Evolutionary conservation across 257 asterid species (phyloP).

Genomic region (Capsicum baccatum): DNA sequence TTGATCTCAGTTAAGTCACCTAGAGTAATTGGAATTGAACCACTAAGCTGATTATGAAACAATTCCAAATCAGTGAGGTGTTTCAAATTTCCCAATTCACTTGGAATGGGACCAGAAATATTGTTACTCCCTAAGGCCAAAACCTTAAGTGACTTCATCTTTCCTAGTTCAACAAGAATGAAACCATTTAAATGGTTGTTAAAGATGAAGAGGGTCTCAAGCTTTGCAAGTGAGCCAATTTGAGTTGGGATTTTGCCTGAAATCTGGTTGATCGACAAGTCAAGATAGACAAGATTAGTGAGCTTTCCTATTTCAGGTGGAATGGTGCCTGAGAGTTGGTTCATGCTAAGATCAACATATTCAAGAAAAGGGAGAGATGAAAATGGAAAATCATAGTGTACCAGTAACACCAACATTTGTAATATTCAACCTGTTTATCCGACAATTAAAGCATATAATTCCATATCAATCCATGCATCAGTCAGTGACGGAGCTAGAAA

Average conservation of each 20-base stretch:
- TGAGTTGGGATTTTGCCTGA: slow-evolving; percentile 32
- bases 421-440: slow-evolving; percentile 28
- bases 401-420: background rate
- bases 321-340: slow-evolving; percentile 30
- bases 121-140: background rate
- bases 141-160: background rate
- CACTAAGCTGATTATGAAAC: background rate
- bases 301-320: background rate
- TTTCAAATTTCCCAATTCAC: background rate
- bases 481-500: too few species aligned
- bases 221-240: background rate
- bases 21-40: too few species aligned
- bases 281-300: background rate
- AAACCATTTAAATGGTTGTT: background rate
- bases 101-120: background rate
- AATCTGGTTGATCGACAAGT: background rate
- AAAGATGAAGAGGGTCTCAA: background rate
- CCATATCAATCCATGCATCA: slow-evolving; percentile 36
- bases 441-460: slow-evolving; percentile 28
- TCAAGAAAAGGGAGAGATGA: slow-evolving; percentile 36
- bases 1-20: too few species aligned
- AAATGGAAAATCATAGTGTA: slow-evolving; percentile 38
- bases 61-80: background rate
- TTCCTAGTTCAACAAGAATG: background rate
- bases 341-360: slow-evolving; percentile 31